A percentile compares a stretch with the other conserved stretches of the same genome.
phyloP scores from a whole-genome alignment of 2,329 filamentous ascomycete genomes.

The Basipetospora chlamydospora region DNA sequence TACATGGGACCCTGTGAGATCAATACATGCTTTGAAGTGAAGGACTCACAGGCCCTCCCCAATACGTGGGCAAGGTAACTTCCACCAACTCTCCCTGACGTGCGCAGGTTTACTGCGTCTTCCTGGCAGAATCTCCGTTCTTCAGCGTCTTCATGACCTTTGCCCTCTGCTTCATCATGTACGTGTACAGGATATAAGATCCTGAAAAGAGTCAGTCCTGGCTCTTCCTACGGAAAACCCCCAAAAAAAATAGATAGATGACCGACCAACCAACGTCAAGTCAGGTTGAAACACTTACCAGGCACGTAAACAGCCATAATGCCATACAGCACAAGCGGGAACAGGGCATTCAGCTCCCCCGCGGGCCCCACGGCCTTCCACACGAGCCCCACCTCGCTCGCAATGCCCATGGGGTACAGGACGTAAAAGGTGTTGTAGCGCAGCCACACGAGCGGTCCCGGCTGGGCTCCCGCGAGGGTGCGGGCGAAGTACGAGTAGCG shows the following conservation, averaged over 20 bases:
- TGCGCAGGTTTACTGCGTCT: slow-evolving; percentile 21
- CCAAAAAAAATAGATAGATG: too few species aligned
- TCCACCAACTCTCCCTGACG: not conserved
- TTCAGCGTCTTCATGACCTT: slow-evolving; percentile 59
- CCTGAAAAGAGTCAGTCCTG: too few species aligned
- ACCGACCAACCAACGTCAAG: not conserved
- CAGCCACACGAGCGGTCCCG: slow-evolving; percentile 58
- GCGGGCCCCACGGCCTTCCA: slow-evolving; percentile 53
- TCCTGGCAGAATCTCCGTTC: slow-evolving; percentile 22
- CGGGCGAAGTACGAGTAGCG: slow-evolving; percentile 86
- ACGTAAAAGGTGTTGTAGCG: slow-evolving; percentile 88
- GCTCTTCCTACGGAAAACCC: too few species aligned
- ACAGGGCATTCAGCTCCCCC: slow-evolving; percentile 25
- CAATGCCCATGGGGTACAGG: slow-evolving; percentile 83
- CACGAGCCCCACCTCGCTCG: slow-evolving; percentile 73
- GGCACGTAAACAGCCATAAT: slow-evolving; percentile 68
- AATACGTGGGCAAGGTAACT: too few species aligned
- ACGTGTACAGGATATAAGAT: slow-evolving; percentile 72
- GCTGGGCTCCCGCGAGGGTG: slow-evolving; percentile 48
- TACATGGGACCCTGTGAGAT: too few species aligned
- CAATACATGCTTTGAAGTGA: too few species aligned
- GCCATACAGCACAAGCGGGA: slow-evolving; percentile 45
- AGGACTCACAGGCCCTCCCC: too few species aligned
- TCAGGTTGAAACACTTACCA: slow-evolving; percentile 36
- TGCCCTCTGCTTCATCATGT: slow-evolving; percentile 85